Evolutionary conservation across 345 rosid species (phyloP), one percentile per base, ranked within the genome.

Genomic region (Nephelium lappaceum): DNA sequence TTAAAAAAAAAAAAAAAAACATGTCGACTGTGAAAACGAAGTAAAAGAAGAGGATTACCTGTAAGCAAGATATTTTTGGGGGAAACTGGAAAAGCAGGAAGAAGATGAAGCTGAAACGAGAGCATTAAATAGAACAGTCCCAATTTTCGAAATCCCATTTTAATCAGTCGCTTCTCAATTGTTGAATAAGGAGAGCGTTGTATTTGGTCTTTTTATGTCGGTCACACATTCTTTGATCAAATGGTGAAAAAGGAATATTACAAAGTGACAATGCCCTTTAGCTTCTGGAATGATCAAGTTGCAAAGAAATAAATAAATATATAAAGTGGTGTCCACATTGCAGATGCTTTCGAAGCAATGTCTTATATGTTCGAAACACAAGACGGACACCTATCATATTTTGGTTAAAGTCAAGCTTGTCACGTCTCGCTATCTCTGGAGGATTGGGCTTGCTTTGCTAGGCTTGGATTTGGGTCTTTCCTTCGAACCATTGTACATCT

Each of bases 91-190:
- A 18, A 60, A 11, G 67, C 24, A 67, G 41, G 69, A 77, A 60
- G 75, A 19, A 66, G 78, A 63, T 2, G 84, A 74, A 69, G 57
- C 15, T 49, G 79, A 4, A 78, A 9, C n/a, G 41, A 74, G 43
- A 82, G 16, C 39, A 71, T 11, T 11, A 43, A 63, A 38, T 75
- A n/a, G 45, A 66, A 21, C 5, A 67, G 43, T 19, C 74, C 27
- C 10, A 63, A 1, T 23, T 55, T 74, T 47, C 15, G 38, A 66
- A 43, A 58, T 27, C 42, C 77, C 84, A 82, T 81, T 6, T 23
- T 25, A 45, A 6, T 19, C 16, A 53, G 31, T 67, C 18, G 4
- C 18, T 7, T 5, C 38, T 47, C 1, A 47, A 25, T n/a, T 4
- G 16, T 11, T 16, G 1, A 66, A 2, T 47, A 21, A 71, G 18